Evolutionary conservation across 306 rosid species (phyloP), one percentile per base, ranked within the genome.

Genomic region (Vigna unguiculata): DNA sequence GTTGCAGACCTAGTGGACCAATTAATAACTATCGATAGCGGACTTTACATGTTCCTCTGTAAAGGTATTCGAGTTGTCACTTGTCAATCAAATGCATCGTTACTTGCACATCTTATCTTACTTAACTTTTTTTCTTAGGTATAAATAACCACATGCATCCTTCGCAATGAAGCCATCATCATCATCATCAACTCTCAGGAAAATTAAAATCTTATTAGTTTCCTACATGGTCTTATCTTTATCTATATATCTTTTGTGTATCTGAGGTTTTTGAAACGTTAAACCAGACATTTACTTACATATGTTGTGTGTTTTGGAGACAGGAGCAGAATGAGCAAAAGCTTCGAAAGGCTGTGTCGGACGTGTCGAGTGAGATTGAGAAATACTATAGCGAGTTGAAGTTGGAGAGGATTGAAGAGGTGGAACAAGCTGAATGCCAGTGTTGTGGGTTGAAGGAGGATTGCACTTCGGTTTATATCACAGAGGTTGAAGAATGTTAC

Each of bases 371-470:
- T 11, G 86, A 87, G 66, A 79, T 86, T 19, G 84, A 62, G 10
- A 87, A 72, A 22, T 71, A 66, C 46, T 78, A 68, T 1, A 38
- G 59, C 1, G 41, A 55, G 3, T 28, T 75, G 55, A 68, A 75
- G 36, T 12, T 46, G 17, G 85, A 77, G 58, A 72, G 49, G 0
- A 78, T 77, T 24, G 89, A 86, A 72, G 87, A 88, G 52, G 81
- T 85, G 58, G 81, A 76, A 78, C 86, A 87, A 66, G 90, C 71
- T 13, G 83, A 86, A 68, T 92, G 96, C 17, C 41, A 80, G 1
- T 92, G 96, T 66, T 92, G 93, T 84, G 93, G 93, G 24, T 6
- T 88, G 47, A 87, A 86, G 46, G 96, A 92, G 52, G 93, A 87
- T 3, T 92, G 93, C 55, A 90, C 90, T 4, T n/a, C 3, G 8